Evolutionary conservation across 805 yeast genomes (phyloP).

Genomic region (Metschnikowia continentalis): DNA sequence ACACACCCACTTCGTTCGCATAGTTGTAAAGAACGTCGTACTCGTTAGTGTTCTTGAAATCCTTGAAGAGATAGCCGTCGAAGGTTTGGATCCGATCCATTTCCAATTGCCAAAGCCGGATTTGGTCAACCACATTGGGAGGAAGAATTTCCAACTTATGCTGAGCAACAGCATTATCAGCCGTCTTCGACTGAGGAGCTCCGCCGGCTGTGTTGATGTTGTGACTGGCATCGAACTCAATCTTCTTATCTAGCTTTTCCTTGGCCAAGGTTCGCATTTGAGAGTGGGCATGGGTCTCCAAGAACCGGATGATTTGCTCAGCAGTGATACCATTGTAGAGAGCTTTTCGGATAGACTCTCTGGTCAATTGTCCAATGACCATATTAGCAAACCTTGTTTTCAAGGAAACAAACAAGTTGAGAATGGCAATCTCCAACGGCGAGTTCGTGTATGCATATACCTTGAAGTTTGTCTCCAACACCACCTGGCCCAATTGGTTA

Average conservation of each 20-base stretch:
- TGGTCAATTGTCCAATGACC: conserved; percentile 89
- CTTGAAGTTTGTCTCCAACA: conserved; percentile 91
- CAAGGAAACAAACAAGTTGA: conserved; percentile 82
- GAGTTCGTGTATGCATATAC: conserved; percentile 90
- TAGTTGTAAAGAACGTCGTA: conserved; percentile 67
- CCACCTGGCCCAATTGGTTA: conserved; percentile 58
- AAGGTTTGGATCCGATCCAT: conserved; percentile 84
- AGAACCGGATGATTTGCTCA: conserved; percentile 85
- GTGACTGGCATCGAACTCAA: conserved; percentile 56
- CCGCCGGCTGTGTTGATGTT: conserved; percentile 45
- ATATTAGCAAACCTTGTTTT: conserved; percentile 82
- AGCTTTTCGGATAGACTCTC: conserved; percentile 87
- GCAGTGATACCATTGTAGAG: conserved; percentile 87
- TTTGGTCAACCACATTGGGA: conserved; percentile 96
- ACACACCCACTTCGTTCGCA: conserved; percentile 87
- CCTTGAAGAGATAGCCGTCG: conserved; percentile 84
- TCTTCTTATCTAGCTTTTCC: conserved; percentile 59
- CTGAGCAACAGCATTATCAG: conserved; percentile 32
- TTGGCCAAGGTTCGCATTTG: conserved; percentile 79
- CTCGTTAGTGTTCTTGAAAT: conserved; percentile 74
- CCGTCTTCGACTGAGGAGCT: conserved; percentile 31
- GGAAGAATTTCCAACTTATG: conserved; percentile 67
- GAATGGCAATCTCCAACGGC: conserved; percentile 89
- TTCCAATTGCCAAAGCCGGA: conserved; percentile 93
- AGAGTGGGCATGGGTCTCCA: conserved; percentile 90